Base-by-base conservation (phyloP, 768 basidiomycete species). In the Xerocomellus chrysenteron region DNA sequence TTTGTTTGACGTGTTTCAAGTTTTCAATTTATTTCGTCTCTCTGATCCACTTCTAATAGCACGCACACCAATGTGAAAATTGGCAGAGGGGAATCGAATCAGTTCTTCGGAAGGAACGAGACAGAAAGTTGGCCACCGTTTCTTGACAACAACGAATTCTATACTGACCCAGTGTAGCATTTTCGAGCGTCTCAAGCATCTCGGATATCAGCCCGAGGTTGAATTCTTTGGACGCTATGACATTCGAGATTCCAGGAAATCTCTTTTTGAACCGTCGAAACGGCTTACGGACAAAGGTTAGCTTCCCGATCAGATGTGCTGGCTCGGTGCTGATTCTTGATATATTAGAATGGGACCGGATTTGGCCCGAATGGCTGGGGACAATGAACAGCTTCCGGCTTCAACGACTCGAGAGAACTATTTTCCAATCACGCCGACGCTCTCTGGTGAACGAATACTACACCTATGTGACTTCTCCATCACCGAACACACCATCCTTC, bases 191-290 rank as follows among this genome's bases (percentile, higher is more conserved):
- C 52, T 62, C 11, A 16, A 30, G 7, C 7, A 51, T 3, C 42
- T 45, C 12, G 63, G 63, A 30, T 64, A 60, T 35, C 9, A 3
- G 0, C 19, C 32, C 1, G 63, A 65, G 10, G 7, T 64, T 11
- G 7, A 8, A 3, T 37, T 28, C 37, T 40, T 16, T 37, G 48
- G 44, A 3, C 4, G 0, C 16, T 0, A 1, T 16, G 1, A 5
- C 2, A 42, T 64, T 9, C 43, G 26, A 13, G 11, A n/a, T 10
- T 36, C 35, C 16, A 16, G 28, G 6, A 43, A 35, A 16, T 9
- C 44, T 6, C 5, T 37, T 21, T 37, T 21, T 63, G 21, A 21
- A 21, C 21, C 21, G 21, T 63, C 46, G 37, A 45, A 54, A 10
- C 44, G 45, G 3, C 53, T 63, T 9, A 49, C 51, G 4, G 45